These are phyloP conservation scores for Apiosordaria backusii DNA, from an alignment of 495 filamentous ascomycete species.

Conservation along the genomic window DNA sequence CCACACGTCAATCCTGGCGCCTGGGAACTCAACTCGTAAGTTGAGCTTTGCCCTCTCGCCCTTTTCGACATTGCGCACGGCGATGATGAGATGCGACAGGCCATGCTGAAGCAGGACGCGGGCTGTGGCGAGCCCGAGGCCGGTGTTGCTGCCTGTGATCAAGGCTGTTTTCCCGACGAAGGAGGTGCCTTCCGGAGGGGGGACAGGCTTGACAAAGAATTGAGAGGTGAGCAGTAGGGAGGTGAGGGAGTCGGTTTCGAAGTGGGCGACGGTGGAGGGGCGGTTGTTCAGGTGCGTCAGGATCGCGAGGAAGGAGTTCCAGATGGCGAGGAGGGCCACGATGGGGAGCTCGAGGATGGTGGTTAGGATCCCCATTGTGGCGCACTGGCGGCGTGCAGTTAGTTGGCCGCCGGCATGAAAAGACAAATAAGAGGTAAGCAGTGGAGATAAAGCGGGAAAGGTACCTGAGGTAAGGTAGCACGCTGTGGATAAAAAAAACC, in stretches of 20 bases:
- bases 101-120: conserved; percentile 4
- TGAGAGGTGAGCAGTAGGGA: not conserved
- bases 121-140: conserved; percentile 5
- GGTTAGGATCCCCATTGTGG: not conserved
- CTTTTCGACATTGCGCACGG: not conserved
- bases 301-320: not conserved
- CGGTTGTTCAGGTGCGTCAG: not conserved
- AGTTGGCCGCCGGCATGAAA: too few relatives aligned
- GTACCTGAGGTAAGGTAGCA: too few relatives aligned
- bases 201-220: not conserved
- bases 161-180: not conserved
- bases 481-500: too few relatives aligned
- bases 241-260: not conserved
- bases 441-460: too few relatives aligned
- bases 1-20: conserved; percentile 44
- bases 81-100: conserved; percentile 4
- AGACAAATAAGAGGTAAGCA: too few relatives aligned
- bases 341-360: not conserved
- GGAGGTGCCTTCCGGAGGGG: not conserved
- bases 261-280: conserved; percentile 1
- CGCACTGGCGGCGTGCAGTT: too few relatives aligned
- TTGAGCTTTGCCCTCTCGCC: not conserved
- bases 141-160: conserved; percentile 6
- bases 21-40: not conserved
- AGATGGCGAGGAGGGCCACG: not conserved